Evolutionary conservation across 352 stramenopile genomes (phyloP).

Genomic region (Phytophthora aleatoria): DNA sequence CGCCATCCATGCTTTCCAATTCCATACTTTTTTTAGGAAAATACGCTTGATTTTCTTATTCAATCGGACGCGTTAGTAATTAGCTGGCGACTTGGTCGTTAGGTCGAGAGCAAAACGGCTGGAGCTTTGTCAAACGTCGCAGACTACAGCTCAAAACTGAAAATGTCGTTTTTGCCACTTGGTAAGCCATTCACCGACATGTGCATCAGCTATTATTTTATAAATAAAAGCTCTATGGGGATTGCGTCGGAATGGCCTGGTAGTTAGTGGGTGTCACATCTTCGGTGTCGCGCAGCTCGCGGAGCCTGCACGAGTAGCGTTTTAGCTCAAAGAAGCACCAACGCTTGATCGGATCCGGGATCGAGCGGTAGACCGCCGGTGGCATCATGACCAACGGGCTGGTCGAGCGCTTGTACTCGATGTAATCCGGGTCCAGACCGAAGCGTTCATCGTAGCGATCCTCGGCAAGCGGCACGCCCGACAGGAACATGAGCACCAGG

Average conservation of each 20-base stretch:
- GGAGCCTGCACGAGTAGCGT: constrained; percentile 61
- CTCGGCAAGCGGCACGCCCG: constrained; percentile 67
- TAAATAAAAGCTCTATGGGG: constrained; percentile 7
- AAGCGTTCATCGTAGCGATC: constrained; percentile 70
- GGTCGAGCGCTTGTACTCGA: constrained; percentile 70
- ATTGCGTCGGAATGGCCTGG: constrained; percentile 24
- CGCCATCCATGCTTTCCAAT: constrained; percentile 32
- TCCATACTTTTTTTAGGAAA: constrained; percentile 19
- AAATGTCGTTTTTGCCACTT: too few relatives aligned
- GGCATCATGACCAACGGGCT: constrained; percentile 63
- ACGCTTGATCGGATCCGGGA: constrained; percentile 49
- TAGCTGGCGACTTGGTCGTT: not conserved
- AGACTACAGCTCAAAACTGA: constrained; percentile 3
- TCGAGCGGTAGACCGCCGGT: constrained; percentile 41
- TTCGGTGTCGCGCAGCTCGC: constrained; percentile 20
- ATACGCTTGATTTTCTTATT: constrained; percentile 24
- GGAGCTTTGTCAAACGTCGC: not conserved
- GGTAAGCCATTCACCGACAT: too few relatives aligned
- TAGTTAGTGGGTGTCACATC: constrained; percentile 31
- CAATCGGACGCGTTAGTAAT: not conserved
- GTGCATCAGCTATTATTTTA: not conserved
- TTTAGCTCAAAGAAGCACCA: constrained; percentile 56
- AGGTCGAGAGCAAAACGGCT: not conserved
- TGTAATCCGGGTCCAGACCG: constrained; percentile 52
- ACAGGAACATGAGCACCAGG: constrained; percentile 75